Percentiles rank a stretch among this genome's conserved stretches.
phyloP scores from a whole-genome alignment of 176 grass and related monocot species.

The Secale cereale region DNA sequence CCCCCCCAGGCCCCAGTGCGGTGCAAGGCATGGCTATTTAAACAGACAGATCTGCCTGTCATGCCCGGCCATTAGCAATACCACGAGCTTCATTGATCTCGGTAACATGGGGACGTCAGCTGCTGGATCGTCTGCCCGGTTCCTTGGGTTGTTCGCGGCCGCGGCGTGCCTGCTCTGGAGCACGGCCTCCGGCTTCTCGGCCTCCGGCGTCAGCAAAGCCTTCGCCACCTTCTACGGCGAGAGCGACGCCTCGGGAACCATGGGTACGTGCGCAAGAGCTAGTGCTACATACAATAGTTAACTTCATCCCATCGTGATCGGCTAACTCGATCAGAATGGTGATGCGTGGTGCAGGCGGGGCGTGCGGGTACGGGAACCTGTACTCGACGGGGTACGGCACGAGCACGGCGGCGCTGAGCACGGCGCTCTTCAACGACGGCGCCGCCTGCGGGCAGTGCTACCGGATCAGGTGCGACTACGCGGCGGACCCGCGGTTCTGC shows the following conservation, averaged over 20 bases:
- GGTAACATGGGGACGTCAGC: background rate
- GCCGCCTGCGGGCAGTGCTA: conserved; percentile 65
- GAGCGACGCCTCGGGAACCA: conserved; percentile 71
- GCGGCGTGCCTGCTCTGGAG: conserved; percentile 22
- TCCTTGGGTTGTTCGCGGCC: background rate
- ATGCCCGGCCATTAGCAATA: background rate
- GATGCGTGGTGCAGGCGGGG: conserved; percentile 43
- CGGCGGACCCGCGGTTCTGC: conserved; percentile 45
- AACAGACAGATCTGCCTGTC: background rate
- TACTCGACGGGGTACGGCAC: conserved; percentile 52
- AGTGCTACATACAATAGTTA: no score
- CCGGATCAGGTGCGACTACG: conserved; percentile 56
- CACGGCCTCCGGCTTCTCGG: conserved; percentile 9
- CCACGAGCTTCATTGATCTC: no score
- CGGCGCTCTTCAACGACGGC: conserved; percentile 30
- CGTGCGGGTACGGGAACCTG: conserved; percentile 82
- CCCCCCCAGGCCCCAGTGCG: no score
- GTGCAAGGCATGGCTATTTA: background rate
- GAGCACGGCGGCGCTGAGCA: conserved; percentile 60
- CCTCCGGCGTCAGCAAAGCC: conserved; percentile 33
- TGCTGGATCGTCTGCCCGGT: background rate
- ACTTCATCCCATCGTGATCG: background rate
- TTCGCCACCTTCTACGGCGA: conserved; percentile 90
- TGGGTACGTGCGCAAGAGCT: conserved; percentile 40
- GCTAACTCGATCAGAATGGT: background rate